These are phyloP conservation scores for Macrophomina tecta DNA, from an alignment of 2,329 filamentous ascomycete genomes.

Conservation along the genomic window DNA sequence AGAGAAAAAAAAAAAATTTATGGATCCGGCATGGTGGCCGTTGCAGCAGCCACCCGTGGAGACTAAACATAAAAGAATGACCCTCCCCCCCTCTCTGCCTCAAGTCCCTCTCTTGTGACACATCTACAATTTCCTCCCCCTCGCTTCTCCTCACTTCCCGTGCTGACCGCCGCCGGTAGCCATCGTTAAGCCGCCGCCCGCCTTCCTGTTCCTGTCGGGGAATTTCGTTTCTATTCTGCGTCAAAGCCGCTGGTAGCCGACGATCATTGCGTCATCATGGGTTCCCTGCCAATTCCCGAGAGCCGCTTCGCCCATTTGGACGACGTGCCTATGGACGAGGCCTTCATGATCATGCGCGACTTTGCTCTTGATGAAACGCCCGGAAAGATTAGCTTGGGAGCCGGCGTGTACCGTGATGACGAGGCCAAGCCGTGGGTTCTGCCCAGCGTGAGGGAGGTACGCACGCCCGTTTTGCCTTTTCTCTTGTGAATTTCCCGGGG, in stretches of 20 bases:
- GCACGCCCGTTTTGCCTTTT: background rate
- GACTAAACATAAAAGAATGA: slow-evolving; percentile 20
- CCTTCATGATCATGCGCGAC: slow-evolving; percentile 28
- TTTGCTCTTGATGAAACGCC: slow-evolving; percentile 30
- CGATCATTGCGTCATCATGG: slow-evolving; percentile 18
- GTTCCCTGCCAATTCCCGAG: slow-evolving; percentile 24
- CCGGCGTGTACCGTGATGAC: slow-evolving; percentile 50
- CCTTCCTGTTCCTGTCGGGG: slow-evolving; percentile 3
- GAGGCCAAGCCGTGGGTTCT: slow-evolving; percentile 47
- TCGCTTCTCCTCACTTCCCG: background rate
- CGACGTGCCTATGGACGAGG: slow-evolving; percentile 23
- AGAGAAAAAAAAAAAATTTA: slow-evolving; percentile 18
- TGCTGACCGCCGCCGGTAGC: background rate
- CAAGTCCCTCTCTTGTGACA: background rate
- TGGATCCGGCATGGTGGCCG: background rate
- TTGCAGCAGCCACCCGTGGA: background rate
- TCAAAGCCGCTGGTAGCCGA: slow-evolving; percentile 23
- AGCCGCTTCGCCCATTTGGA: slow-evolving; percentile 24
- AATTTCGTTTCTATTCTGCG: background rate
- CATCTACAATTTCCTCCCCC: background rate
- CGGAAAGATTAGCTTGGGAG: slow-evolving; percentile 48
- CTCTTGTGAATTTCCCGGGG: background rate
- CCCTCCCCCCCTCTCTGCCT: background rate
- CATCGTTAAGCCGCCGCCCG: slow-evolving; percentile 8
- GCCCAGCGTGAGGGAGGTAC: slow-evolving; percentile 39